Percentiles rank a stretch among this genome's conserved stretches.
These are phyloP conservation scores for Penicillium sp. DNA, from an alignment of 2,329 filamentous ascomycete genomes.

Conservation along the genomic window DNA sequence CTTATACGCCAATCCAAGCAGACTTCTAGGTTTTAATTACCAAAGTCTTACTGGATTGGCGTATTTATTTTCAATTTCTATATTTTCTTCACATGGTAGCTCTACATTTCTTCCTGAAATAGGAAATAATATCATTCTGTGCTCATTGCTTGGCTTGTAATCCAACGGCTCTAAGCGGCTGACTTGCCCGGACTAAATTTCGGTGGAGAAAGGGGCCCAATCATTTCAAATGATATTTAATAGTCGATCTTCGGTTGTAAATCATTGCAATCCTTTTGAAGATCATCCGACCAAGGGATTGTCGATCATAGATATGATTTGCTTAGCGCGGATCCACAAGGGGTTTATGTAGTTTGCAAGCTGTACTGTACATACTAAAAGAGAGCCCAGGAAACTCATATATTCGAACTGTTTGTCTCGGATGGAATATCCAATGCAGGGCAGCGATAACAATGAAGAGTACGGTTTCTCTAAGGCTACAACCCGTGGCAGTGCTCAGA, in stretches of 20 bases:
- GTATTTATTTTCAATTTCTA: not conserved
- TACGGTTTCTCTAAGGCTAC: not conserved
- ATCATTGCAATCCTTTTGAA: not conserved
- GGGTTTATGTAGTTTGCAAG: not conserved
- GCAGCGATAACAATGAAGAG: not conserved
- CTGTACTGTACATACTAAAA: not conserved
- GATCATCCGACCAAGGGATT: not conserved
- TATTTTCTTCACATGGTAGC: not conserved
- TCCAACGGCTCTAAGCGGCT: not conserved
- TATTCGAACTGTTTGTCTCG: no score
- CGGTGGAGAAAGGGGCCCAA: not conserved
- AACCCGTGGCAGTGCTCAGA: not conserved
- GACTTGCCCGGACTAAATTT: not conserved
- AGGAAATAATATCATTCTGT: not conserved
- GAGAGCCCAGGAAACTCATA: not conserved
- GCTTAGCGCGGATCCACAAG: not conserved
- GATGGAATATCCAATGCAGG: no score
- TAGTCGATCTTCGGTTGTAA: not conserved
- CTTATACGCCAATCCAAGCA: not conserved
- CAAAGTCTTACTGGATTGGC: not conserved
- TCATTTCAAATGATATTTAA: not conserved
- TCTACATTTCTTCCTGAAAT: not conserved
- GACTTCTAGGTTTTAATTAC: not conserved
- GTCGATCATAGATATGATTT: constrained; percentile 1
- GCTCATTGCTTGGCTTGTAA: not conserved